Conservation (phyloP, 31 red algal genomes). For the Asparagopsis taxiformis region DNA sequence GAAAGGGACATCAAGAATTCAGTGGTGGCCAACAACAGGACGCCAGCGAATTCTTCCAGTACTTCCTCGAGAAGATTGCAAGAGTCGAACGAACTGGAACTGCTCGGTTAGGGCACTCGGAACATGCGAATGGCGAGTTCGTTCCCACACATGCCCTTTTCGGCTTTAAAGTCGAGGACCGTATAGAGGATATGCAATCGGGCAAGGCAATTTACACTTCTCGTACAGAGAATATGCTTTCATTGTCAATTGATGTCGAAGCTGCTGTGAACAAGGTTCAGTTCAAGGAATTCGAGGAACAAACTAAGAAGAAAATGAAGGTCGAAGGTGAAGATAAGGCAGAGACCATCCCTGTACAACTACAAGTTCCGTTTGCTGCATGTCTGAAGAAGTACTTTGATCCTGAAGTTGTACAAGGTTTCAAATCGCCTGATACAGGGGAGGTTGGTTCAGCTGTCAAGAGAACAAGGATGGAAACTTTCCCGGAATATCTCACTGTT, state of each 20-base stretch:
- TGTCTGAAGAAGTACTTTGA: slow-evolving; percentile 44
- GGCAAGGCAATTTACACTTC: slow-evolving; percentile 60
- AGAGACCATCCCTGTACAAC: slow-evolving; percentile 53
- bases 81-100: slow-evolving; percentile 57
- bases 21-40: slow-evolving; percentile 84
- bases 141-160: slow-evolving; percentile 57
- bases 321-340: slow-evolving; percentile 4
- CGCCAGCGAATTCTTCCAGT: slow-evolving; percentile 91
- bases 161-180: slow-evolving; percentile 70
- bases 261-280: slow-evolving; percentile 61
- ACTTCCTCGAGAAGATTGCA: slow-evolving; percentile 72
- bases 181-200: slow-evolving; percentile 51
- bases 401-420: slow-evolving; percentile 53
- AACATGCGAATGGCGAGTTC: slow-evolving; percentile 3
- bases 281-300: slow-evolving; percentile 71
- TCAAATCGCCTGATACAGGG: slow-evolving; percentile 60
- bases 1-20: slow-evolving; percentile 84
- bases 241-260: slow-evolving; percentile 51
- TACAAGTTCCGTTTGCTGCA: slow-evolving; percentile 68
- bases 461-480: slow-evolving; percentile 55
- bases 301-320: slow-evolving; percentile 44
- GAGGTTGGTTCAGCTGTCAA: slow-evolving; percentile 49
- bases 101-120: slow-evolving; percentile 1
- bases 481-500: slow-evolving; percentile 72
- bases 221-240: slow-evolving; percentile 65